A percentile compares a stretch with the other conserved stretches of the same genome.
Evolutionary conservation across 495 filamentous ascomycete species (phyloP).

Genomic region (Penicillium ochrochloron): DNA sequence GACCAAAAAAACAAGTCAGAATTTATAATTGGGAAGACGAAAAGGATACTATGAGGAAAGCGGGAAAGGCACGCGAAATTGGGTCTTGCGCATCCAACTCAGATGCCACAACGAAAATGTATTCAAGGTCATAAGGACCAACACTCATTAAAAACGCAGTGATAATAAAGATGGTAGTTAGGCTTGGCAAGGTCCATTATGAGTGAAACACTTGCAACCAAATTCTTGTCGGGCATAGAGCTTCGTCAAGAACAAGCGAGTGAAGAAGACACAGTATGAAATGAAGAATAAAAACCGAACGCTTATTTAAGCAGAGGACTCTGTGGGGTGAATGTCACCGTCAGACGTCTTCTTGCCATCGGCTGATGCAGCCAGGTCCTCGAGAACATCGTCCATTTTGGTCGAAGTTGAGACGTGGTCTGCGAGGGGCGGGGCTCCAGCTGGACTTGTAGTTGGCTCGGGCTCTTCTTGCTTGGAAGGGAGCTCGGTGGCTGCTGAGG

Average conservation of each 20-base stretch:
- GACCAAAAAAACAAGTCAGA: background rate
- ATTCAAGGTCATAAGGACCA: background rate
- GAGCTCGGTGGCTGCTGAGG: slow-evolving; percentile 8
- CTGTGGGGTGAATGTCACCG: slow-evolving; percentile 23
- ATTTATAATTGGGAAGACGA: background rate
- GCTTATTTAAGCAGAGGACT: slow-evolving; percentile 9
- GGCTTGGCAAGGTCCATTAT: background rate
- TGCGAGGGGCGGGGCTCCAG: slow-evolving; percentile 4
- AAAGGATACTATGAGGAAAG: background rate
- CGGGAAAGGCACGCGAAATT: background rate
- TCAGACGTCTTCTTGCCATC: slow-evolving; percentile 42
- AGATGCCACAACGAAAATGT: slow-evolving; percentile 3
- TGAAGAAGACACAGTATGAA: slow-evolving; percentile 14
- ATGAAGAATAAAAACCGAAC: slow-evolving; percentile 5
- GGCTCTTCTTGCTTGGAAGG: slow-evolving; percentile 20
- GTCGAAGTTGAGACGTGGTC: slow-evolving; percentile 16
- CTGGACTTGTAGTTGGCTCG: slow-evolving; percentile 5
- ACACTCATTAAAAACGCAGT: slow-evolving; percentile 6
- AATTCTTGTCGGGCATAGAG: slow-evolving; percentile 15
- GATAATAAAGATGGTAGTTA: background rate
- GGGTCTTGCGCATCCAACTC: background rate
- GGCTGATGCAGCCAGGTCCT: slow-evolving; percentile 35
- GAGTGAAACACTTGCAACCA: slow-evolving; percentile 5
- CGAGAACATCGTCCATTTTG: slow-evolving; percentile 31
- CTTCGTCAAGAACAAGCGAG: slow-evolving; percentile 11